Evolutionary conservation across 805 yeast genomes (phyloP).

Genomic region (Metschnikowia gelsemii): DNA sequence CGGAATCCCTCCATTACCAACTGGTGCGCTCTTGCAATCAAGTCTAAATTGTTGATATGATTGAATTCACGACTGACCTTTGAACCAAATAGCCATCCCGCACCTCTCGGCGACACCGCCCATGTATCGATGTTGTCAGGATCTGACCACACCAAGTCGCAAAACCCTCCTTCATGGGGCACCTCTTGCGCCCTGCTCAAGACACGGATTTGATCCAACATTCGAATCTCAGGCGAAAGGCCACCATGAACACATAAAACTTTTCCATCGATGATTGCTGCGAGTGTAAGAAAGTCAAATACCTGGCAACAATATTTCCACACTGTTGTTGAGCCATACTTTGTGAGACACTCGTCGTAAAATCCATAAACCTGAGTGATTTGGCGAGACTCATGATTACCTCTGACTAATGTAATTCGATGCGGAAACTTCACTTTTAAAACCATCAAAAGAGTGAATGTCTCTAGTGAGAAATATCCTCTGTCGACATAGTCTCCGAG

Average conservation of each 20-base stretch:
- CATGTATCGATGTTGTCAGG: constrained; percentile 97
- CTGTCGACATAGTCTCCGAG: constrained; percentile 96
- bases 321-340: constrained; percentile 91
- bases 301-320: constrained; percentile 98
- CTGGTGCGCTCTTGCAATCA: constrained; percentile 96
- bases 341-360: constrained; percentile 91
- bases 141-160: constrained; percentile 96
- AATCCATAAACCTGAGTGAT: constrained; percentile 99
- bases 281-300: constrained; percentile 87
- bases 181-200: constrained; percentile 95
- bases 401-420: constrained; percentile 86
- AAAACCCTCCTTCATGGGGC: constrained; percentile 98
- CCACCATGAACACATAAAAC: constrained; percentile 98
- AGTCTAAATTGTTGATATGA: constrained; percentile 82
- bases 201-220: constrained; percentile 95
- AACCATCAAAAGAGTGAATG: constrained; percentile 91
- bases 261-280: constrained; percentile 94
- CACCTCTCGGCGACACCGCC: constrained; percentile 98
- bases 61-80: constrained; percentile 94
- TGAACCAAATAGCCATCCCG: constrained; percentile 96
- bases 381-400: constrained; percentile 97
- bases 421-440: constrained; percentile 85
- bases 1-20: constrained; percentile 98
- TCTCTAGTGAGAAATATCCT: constrained; percentile 94
- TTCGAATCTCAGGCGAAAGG: constrained; percentile 91